These are phyloP conservation scores for Cyphellophora europaea DNA, from an alignment of 2,329 filamentous ascomycete species.

Conservation along the genomic window DNA sequence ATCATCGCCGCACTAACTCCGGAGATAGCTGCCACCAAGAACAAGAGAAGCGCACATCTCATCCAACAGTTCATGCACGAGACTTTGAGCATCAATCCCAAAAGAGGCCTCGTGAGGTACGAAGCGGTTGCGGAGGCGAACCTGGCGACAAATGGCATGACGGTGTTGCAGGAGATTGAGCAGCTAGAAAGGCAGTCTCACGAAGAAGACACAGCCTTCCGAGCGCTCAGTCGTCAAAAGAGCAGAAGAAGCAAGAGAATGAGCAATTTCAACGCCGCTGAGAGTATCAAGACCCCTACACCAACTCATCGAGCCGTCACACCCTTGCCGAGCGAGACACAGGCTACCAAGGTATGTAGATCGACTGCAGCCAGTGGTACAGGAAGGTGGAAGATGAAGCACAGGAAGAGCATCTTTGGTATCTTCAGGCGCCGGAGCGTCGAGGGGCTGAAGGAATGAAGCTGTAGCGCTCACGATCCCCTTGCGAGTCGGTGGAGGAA, in stretches of 20 bases:
- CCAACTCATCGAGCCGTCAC: no score
- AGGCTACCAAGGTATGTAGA: no score
- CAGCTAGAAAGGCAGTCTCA: conserved; percentile 40
- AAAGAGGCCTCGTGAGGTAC: conserved; percentile 66
- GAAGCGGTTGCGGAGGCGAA: conserved; percentile 61
- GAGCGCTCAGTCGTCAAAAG: conserved; percentile 28
- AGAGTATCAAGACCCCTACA: no score
- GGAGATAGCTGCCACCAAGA: conserved; percentile 62
- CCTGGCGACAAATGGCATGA: conserved; percentile 61
- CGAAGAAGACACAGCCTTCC: conserved; percentile 29
- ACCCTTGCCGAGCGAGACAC: no score
- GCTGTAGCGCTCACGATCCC: no score
- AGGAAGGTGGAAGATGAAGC: neutral
- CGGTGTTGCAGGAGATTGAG: conserved; percentile 58
- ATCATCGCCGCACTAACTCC: conserved; percentile 61
- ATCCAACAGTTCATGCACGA: conserved; percentile 69
- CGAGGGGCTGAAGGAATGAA: neutral
- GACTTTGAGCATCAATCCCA: conserved; percentile 54
- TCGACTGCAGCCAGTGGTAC: no score
- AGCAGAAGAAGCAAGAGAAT: conserved; percentile 20
- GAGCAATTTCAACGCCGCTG: neutral
- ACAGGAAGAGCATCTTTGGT: neutral
- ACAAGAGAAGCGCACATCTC: conserved; percentile 70
- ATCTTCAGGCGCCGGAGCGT: neutral
- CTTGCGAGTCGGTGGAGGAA: no score